Base-by-base conservation (phyloP, 2,329 filamentous ascomycete genomes). In the Fusarium virguliforme region DNA sequence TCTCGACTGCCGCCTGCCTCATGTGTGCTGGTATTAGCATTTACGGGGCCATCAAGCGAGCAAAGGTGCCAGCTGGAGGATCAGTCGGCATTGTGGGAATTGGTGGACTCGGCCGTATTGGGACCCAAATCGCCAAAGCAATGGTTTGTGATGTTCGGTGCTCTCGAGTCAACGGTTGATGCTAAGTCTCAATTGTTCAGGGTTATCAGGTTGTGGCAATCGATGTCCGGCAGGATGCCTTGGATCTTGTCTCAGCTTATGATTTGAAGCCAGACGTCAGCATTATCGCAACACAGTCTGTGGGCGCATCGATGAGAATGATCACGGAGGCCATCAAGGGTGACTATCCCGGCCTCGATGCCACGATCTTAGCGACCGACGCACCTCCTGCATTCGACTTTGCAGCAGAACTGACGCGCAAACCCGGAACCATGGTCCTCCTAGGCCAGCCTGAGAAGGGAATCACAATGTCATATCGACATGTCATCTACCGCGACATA, bases 381-480 rank as follows among this genome's bases (percentile, higher is more conserved):
- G 63, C 41, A 0, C 57, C 41, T 2, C n/a, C 41, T 1, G 62
- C 65, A 2, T 66, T 67, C 5, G 65, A 62, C 0, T 9, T 67
- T 1, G 62, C 62, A 1, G 62, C 62, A 0, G 51, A 53, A 4
- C 8, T 66, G 1, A 62, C 65, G 9, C 62, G 57, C 7, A 67
- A 67, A 6, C 65, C 67, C 7, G 43, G 63, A 8, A 67, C 63
- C 2, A 67, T 67, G 51, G 57, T 67, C 2, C 58, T 55, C 1
- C 28, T 67, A 0, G 65, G 58, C 4, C 65, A 67, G 3, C 63
- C 65, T 8, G 65, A 67, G 2, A 48, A 58, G 1, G 51, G 58
- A 6, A 63, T 63, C 3, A 55, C 57, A 0, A 1, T 67, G 3
- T 58, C 65, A 4, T 58, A 67, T 13, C 51, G 46, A 1, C 62